A percentile compares a stretch with the other conserved stretches of the same genome.
Evolutionary conservation across 306 rosid genomes (phyloP).

Genomic region (Corylus avellana): DNA sequence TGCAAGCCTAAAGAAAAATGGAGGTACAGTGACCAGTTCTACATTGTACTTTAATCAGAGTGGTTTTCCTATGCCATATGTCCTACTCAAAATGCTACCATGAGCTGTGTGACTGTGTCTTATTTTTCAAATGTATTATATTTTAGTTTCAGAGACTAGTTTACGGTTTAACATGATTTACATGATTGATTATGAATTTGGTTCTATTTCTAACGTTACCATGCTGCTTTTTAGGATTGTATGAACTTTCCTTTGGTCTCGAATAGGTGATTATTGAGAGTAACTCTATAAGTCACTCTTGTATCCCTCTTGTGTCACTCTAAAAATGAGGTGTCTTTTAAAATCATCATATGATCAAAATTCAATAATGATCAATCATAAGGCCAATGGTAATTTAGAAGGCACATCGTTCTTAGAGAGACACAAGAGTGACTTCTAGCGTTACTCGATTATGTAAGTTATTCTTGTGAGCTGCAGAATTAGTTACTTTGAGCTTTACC

Average conservation of each 20-base stretch:
- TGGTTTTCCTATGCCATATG: neutral
- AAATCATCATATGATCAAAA: no score
- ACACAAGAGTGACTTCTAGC: no score
- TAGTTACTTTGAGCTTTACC: neutral
- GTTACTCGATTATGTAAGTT: no score
- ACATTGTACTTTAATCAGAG: neutral
- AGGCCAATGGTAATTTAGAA: no score
- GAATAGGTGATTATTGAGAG: neutral
- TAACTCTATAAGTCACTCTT: no score
- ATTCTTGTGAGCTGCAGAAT: neutral
- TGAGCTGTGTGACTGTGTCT: neutral
- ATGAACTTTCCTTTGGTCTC: neutral
- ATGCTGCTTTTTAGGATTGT: neutral
- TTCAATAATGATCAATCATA: no score
- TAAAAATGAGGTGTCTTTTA: no score
- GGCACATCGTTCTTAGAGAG: no score
- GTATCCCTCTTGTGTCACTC: no score
- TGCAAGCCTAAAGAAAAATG: constrained; percentile 61
- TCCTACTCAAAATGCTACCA: neutral
- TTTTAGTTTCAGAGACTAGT: neutral
- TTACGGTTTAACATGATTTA: neutral
- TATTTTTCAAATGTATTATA: neutral
- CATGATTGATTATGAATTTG: neutral
- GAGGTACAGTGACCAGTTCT: neutral
- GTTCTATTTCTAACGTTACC: neutral